Evolutionary conservation across 306 rosid genomes (phyloP).

Genomic region (Malus sylvestris): DNA sequence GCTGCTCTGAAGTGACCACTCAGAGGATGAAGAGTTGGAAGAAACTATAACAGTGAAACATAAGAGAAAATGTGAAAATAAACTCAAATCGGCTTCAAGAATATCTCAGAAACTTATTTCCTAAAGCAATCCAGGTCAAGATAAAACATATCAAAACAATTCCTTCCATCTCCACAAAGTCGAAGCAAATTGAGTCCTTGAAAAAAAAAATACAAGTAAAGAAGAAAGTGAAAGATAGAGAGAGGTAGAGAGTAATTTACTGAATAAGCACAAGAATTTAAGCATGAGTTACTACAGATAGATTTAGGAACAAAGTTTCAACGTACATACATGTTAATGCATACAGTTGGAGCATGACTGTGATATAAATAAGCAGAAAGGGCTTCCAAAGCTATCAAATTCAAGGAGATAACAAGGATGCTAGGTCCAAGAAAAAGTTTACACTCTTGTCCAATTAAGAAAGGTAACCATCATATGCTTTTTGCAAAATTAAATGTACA

Average conservation of each 20-base stretch:
- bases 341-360: background rate
- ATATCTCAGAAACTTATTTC: background rate
- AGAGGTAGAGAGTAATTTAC: background rate
- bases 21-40: slow-evolving; percentile 61
- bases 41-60: slow-evolving; percentile 51
- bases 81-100: background rate
- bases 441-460: background rate
- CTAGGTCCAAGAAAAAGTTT: background rate
- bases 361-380: background rate
- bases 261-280: background rate
- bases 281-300: background rate
- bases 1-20: slow-evolving; percentile 79
- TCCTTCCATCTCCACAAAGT: too few relatives aligned
- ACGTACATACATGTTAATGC: background rate
- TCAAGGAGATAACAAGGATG: background rate
- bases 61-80: slow-evolving; percentile 22
- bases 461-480: background rate
- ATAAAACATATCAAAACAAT: background rate
- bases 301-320: background rate
- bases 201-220: background rate
- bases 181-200: background rate
- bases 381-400: background rate
- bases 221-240: background rate
- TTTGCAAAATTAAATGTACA: background rate
- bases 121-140: background rate